These are phyloP conservation scores for Pholiota microspora DNA, from an alignment of 768 basidiomycete genomes.

Conservation along the genomic window DNA sequence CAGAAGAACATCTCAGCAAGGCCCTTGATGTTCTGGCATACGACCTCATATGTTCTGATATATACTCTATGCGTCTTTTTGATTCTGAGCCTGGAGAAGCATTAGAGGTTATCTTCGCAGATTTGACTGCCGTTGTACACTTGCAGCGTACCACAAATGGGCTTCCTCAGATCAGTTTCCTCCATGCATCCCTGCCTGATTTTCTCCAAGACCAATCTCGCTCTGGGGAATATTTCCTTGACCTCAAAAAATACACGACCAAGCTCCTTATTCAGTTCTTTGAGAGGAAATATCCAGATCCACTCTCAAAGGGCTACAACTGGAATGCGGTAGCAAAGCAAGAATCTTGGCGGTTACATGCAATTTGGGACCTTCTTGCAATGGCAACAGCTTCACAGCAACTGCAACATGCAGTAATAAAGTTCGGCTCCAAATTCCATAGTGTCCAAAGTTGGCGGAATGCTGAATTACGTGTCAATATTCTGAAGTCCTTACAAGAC, in stretches of 20 bases:
- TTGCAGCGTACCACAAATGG: no score
- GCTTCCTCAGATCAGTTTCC: background rate
- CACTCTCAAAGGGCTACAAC: no score
- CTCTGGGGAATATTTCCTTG: background rate
- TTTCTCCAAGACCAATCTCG: background rate
- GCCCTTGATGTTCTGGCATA: background rate
- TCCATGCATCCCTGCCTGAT: slow-evolving; percentile 6
- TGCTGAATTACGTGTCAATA: background rate
- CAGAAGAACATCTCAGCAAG: background rate
- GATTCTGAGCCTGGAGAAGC: background rate
- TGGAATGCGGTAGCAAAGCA: background rate
- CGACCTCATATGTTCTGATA: background rate
- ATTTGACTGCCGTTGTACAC: background rate
- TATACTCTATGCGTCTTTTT: background rate
- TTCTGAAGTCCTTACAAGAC: background rate
- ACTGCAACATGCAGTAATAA: background rate
- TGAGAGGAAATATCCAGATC: background rate
- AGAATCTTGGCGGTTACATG: background rate
- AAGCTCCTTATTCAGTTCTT: background rate
- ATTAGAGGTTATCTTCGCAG: background rate
- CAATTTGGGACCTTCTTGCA: background rate
- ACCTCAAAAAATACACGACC: background rate
- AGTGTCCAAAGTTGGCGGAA: background rate
- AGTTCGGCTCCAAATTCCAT: background rate
- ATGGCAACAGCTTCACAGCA: background rate